Conservation (phyloP, 305 asterid genomes). For the Fraxinus velutina region DNA sequence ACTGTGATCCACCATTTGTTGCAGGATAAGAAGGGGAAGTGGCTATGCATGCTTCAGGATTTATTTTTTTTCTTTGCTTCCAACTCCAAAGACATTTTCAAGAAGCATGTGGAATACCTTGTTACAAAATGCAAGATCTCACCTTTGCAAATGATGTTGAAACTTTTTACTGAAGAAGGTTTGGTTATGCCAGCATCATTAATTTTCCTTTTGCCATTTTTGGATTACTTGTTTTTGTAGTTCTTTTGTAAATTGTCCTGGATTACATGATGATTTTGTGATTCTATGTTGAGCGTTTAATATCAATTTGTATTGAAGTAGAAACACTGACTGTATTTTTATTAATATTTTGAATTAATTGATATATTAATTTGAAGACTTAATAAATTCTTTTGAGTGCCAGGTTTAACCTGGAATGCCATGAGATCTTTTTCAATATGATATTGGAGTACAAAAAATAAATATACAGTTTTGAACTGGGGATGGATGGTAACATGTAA, state of each 20-base stretch:
- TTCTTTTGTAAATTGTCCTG: conserved; percentile 15
- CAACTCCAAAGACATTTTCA: conserved; percentile 46
- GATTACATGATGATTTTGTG: not conserved
- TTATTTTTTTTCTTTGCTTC: conserved; percentile 66
- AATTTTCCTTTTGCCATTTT: not conserved
- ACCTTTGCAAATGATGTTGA: conserved; percentile 43
- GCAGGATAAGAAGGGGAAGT: conserved; percentile 62
- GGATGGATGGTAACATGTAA: not conserved
- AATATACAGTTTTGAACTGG: not conserved
- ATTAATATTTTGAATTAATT: not conserved
- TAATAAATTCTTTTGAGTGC: not conserved
- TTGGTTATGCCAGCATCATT: conserved; percentile 4
- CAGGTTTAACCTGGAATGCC: conserved; percentile 13
- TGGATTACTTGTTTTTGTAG: conserved; percentile 2
- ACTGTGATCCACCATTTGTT: conserved; percentile 25
- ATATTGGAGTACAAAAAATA: not conserved
- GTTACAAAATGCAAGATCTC: conserved; percentile 50
- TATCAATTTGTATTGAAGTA: not conserved
- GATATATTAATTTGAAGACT: not conserved
- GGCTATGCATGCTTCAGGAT: conserved; percentile 54
- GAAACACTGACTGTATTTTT: not conserved
- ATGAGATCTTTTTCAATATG: conserved; percentile 6
- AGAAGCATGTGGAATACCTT: conserved; percentile 55
- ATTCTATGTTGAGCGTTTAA: not conserved
- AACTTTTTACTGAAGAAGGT: conserved; percentile 77